These are phyloP conservation scores for Trifolium subterraneum DNA, from an alignment of 306 rosid species.

Conservation along the genomic window DNA sequence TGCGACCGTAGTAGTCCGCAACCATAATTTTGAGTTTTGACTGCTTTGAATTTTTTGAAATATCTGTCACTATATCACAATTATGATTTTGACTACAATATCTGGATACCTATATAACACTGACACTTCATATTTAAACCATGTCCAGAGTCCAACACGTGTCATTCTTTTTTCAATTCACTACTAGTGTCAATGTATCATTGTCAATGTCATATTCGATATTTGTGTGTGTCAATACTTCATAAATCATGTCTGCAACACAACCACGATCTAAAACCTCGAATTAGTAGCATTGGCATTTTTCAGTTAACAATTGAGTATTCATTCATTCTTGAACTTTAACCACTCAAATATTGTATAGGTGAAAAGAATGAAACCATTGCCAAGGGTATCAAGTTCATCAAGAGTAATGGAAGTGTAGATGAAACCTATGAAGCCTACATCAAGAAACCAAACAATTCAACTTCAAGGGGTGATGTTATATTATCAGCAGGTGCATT, in stretches of 20 bases:
- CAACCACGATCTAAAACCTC: too few species aligned
- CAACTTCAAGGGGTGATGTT: conserved; percentile 64
- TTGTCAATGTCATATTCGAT: too few species aligned
- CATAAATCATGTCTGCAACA: too few species aligned
- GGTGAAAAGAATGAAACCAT: conserved; percentile 53
- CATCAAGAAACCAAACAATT: conserved; percentile 49
- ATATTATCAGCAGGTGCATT: conserved; percentile 78
- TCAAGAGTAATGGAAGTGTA: conserved; percentile 58
- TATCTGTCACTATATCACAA: not conserved
- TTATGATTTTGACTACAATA: not conserved
- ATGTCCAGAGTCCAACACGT: not conserved
- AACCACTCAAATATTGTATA: conserved; percentile 38
- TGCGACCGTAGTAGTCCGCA: not conserved
- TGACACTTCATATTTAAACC: not conserved
- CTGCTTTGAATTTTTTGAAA: not conserved
- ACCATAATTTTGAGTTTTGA: not conserved
- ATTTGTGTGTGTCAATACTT: too few species aligned
- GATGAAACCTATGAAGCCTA: conserved; percentile 54
- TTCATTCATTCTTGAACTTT: conserved; percentile 12
- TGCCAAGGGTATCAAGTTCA: conserved; percentile 66
- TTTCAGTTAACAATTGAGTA: not conserved
- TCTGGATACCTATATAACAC: not conserved
- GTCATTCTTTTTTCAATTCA: not conserved
- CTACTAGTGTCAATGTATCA: too few species aligned
- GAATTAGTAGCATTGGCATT: not conserved